Percentiles rank a stretch among this genome's conserved stretches.
phyloP scores from a whole-genome alignment of 768 basidiomycete species.

The Megacollybia marginata region DNA sequence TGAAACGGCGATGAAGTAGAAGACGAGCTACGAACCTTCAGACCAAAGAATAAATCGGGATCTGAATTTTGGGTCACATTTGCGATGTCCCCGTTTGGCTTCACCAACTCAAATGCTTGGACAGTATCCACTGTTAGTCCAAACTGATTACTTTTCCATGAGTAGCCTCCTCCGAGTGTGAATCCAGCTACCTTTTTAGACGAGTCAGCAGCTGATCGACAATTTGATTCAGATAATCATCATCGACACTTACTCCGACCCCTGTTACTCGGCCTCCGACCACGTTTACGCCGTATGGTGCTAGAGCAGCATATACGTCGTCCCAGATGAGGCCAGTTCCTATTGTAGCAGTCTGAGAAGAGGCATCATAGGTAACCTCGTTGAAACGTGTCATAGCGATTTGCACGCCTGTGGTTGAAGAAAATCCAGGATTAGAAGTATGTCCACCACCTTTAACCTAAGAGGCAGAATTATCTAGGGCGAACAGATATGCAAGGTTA shows the following conservation, averaged over 20 bases:
- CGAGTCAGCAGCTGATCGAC: too few species aligned
- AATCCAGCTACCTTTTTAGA: too few species aligned
- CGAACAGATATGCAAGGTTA: not conserved
- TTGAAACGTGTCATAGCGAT: conserved; percentile 48
- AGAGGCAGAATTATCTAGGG: not conserved
- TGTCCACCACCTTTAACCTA: conserved; percentile 52
- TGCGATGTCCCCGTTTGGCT: conserved; percentile 30
- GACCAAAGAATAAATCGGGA: conserved; percentile 35
- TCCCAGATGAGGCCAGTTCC: conserved; percentile 57
- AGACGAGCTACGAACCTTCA: conserved; percentile 24
- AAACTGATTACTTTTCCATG: conserved; percentile 35
- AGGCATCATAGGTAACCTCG: conserved; percentile 32
- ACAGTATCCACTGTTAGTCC: conserved; percentile 36
- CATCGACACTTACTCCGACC: conserved; percentile 34
- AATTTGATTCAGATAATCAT: too few species aligned
- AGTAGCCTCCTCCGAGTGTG: conserved; percentile 27
- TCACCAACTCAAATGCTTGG: conserved; percentile 29
- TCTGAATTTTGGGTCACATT: conserved; percentile 22
- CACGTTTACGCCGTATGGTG: conserved; percentile 28
- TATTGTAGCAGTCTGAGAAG: conserved; percentile 30
- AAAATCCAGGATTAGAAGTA: conserved; percentile 45
- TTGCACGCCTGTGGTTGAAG: conserved; percentile 53
- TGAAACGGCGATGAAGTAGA: not conserved
- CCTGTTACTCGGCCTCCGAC: conserved; percentile 37
- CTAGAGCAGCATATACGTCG: conserved; percentile 41